A percentile compares a stretch with the other conserved stretches of the same genome.
These are phyloP conservation scores for Nitzschia sp. DNA, from an alignment of 108 stramenopile species.

Conservation along the genomic window DNA sequence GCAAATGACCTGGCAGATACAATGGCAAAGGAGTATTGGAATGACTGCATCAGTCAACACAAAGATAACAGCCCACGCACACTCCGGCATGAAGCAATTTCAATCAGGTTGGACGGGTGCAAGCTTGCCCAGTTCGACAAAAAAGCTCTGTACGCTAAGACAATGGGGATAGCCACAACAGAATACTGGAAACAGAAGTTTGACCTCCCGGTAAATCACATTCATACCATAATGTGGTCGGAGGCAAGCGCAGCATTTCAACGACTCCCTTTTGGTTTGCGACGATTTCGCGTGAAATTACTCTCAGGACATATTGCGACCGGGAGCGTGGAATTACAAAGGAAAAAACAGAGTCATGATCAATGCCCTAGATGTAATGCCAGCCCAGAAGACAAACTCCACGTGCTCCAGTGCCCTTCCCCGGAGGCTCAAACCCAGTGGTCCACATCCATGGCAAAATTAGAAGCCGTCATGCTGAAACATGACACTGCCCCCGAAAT, in stretches of 20 bases:
- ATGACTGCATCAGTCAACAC: no score
- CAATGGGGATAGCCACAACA: not conserved
- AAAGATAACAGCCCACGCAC: not conserved
- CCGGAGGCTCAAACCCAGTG: not conserved
- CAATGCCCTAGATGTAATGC: not conserved
- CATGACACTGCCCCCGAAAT: not conserved
- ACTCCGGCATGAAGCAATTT: not conserved
- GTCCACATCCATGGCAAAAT: not conserved
- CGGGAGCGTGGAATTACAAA: not conserved
- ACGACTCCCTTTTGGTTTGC: not conserved
- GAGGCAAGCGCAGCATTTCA: not conserved
- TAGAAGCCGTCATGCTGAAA: not conserved
- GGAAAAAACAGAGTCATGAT: not conserved
- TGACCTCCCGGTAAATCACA: not conserved
- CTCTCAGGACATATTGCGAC: not conserved
- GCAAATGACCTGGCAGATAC: not conserved
- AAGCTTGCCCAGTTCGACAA: not conserved
- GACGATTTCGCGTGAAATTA: not conserved
- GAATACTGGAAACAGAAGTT: not conserved
- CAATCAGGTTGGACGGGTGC: not conserved
- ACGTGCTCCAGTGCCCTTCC: not conserved
- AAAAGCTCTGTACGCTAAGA: not conserved
- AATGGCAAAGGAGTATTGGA: not conserved
- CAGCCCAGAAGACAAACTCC: not conserved
- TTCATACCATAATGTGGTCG: not conserved